Conservation (phyloP, 1,284 basidiomycete genomes). For the Rhodotorula sp. region DNA sequence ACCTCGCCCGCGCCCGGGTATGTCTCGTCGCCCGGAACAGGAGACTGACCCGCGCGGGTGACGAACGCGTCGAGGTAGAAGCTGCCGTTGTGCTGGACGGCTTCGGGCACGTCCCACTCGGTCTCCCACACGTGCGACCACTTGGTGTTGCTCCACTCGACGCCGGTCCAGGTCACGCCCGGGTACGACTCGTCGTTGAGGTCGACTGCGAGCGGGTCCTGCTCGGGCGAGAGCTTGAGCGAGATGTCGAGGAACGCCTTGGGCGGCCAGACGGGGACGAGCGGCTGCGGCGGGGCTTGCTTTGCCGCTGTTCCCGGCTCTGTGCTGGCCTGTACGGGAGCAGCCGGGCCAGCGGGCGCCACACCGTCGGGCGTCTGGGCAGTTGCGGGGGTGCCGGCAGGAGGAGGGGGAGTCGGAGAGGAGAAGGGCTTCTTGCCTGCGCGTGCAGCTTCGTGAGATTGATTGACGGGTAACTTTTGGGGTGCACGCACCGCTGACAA, state of each 20-base stretch:
- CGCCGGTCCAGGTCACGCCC: constrained; percentile 73
- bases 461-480: too few relatives aligned
- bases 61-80: constrained; percentile 76
- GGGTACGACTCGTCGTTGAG: constrained; percentile 59
- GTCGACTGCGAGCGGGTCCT: constrained; percentile 56
- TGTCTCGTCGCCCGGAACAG: constrained; percentile 61
- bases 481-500: background rate
- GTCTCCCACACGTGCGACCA: constrained; percentile 72
- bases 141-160: constrained; percentile 74
- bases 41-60: constrained; percentile 64
- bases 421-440: constrained; percentile 4
- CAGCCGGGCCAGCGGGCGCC: background rate
- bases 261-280: constrained; percentile 13
- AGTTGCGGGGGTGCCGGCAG: background rate
- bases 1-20: constrained; percentile 64
- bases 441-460: background rate
- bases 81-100: constrained; percentile 71
- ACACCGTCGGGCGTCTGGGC: background rate
- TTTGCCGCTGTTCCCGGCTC: background rate
- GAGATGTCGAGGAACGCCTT: constrained; percentile 30
- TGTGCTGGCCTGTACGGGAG: background rate
- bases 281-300: background rate
- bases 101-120: constrained; percentile 68
- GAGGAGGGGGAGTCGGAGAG: background rate
- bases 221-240: constrained; percentile 52